These are phyloP conservation scores for Termitomyces sp. DNA, from an alignment of 768 basidiomycete genomes.

Conservation along the genomic window DNA sequence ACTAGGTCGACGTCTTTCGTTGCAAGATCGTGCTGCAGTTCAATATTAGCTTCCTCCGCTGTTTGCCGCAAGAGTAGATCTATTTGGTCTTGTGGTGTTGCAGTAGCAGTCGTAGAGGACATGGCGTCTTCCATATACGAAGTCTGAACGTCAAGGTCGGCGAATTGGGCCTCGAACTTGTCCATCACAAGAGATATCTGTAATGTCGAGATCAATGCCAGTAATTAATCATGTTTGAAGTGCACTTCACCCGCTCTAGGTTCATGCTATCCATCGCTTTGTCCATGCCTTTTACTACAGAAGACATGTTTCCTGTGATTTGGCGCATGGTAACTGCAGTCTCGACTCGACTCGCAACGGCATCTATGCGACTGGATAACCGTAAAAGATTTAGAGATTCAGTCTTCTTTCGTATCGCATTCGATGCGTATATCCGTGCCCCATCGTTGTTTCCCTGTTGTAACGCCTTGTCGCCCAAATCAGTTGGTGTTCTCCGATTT, in stretches of 20 bases:
- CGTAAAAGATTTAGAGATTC: slow-evolving; percentile 90
- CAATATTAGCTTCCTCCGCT: slow-evolving; percentile 95
- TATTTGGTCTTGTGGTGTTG: slow-evolving; percentile 96
- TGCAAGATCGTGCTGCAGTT: slow-evolving; percentile 87
- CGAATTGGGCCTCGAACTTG: slow-evolving; percentile 95
- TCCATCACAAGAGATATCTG: slow-evolving; percentile 99
- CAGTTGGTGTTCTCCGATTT: not conserved
- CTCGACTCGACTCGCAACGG: slow-evolving; percentile 94
- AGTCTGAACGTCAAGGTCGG: slow-evolving; percentile 96
- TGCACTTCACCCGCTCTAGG: slow-evolving; percentile 74
- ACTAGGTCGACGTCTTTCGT: slow-evolving; percentile 54
- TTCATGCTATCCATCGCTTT: slow-evolving; percentile 99
- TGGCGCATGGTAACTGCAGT: slow-evolving; percentile 98
- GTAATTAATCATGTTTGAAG: not conserved
- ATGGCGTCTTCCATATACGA: slow-evolving; percentile 98
- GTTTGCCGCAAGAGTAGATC: slow-evolving; percentile 88
- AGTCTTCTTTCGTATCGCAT: slow-evolving; percentile 97
- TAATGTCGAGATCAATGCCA: not conserved
- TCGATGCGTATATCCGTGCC: slow-evolving; percentile 96
- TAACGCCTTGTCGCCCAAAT: slow-evolving; percentile 58
- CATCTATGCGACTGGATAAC: slow-evolving; percentile 88
- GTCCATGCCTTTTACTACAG: slow-evolving; percentile 97
- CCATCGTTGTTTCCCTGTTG: slow-evolving; percentile 96
- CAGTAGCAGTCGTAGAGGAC: slow-evolving; percentile 85
- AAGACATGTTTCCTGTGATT: slow-evolving; percentile 95